phyloP scores from a whole-genome alignment of 139 green algal species.

The Closterium sp. region DNA sequence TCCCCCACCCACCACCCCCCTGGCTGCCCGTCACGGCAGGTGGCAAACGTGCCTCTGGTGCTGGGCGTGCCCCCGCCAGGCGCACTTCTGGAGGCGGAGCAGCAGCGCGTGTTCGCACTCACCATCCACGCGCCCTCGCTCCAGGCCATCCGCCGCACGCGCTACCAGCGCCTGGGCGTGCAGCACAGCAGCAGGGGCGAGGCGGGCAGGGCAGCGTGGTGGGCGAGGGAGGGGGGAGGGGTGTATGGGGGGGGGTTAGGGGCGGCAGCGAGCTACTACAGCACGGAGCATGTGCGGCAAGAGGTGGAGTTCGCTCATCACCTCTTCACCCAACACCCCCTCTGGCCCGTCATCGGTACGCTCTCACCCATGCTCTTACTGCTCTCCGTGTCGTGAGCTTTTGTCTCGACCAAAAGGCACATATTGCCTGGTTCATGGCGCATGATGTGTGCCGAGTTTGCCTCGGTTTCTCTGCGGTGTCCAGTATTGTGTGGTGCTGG shows the following conservation, averaged over 20 bases:
- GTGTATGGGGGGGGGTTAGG: neutral
- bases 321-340: conserved; percentile 24
- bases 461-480: no score
- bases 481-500: no score
- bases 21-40: conserved; percentile 25
- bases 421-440: neutral
- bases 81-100: conserved; percentile 42
- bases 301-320: conserved; percentile 16
- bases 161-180: conserved; percentile 22
- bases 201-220: neutral
- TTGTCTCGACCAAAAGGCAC: no score
- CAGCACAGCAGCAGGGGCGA: neutral
- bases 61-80: conserved; percentile 52
- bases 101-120: conserved; percentile 59
- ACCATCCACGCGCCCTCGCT: conserved; percentile 61
- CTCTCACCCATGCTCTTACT: neutral
- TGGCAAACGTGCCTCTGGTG: conserved; percentile 67
- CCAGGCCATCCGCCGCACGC: conserved; percentile 48
- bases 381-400: neutral
- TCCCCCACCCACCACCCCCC: neutral
- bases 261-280: conserved; percentile 1
- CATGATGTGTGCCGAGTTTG: neutral
- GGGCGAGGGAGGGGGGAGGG: neutral
- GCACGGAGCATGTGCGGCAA: conserved; percentile 1
- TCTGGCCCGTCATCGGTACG: conserved; percentile 32